Conservation (phyloP, 73 alveolate genomes). For the Effrenium voratum region DNA sequence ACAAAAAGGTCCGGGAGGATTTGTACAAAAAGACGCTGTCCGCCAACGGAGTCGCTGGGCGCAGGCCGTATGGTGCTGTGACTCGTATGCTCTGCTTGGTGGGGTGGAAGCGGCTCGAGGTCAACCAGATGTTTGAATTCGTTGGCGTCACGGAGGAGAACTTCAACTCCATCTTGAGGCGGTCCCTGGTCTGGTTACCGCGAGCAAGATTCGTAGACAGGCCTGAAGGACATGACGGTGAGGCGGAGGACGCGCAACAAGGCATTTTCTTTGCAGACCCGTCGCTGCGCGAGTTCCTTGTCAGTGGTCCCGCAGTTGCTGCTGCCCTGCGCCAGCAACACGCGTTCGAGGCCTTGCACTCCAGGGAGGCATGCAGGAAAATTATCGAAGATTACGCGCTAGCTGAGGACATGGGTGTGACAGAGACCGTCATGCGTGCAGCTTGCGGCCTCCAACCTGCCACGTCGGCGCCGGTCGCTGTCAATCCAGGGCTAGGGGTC, state of each 20-base stretch:
- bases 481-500: no score
- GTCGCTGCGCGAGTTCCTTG: neutral
- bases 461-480: no score
- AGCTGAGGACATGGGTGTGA: neutral
- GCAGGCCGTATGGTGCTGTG: conserved; percentile 14
- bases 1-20: neutral
- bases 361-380: conserved; percentile 3
- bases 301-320: neutral
- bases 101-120: conserved; percentile 33
- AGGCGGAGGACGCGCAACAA: neutral
- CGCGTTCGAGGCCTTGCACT: neutral
- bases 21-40: conserved; percentile 3
- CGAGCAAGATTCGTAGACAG: neutral
- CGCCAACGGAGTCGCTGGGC: conserved; percentile 32
- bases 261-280: conserved; percentile 13
- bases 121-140: neutral
- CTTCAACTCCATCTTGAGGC: neutral
- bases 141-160: neutral
- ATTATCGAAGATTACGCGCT: conserved; percentile 29
- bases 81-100: neutral
- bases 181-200: neutral
- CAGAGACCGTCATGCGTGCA: conserved; percentile 31
- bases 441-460: conserved; percentile 46
- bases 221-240: no score
- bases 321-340: conserved; percentile 24